Evolutionary conservation across 2,329 filamentous ascomycete species (phyloP), one percentile per base, ranked within the genome.

Genomic region (Aspergillus phoenicis): DNA sequence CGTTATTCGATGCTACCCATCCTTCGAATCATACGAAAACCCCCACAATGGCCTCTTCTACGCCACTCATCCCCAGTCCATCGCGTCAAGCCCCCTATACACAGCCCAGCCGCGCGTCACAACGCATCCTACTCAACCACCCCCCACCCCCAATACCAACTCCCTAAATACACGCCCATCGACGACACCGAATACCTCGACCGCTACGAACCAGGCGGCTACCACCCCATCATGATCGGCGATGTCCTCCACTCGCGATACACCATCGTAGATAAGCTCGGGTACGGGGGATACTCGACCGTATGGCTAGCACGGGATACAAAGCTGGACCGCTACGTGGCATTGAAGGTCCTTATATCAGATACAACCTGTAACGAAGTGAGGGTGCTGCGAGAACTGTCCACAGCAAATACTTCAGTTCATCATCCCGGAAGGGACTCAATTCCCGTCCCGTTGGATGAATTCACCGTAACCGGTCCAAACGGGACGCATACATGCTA

Each of bases 271-370:
- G 74, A 77, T n/a, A 80, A 80, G 62, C 68, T 80, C 8, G 78
- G 78, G 0, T 78, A 72, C 65, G 77, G 79, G 13, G 70, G 70
- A 2, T 77, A 73, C 63, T 80, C 77, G 4, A 80, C 76, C 1
- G 71, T 80, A 38, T 81, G 75, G 76, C 65, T 80, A 45, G 76
- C 76, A 5, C 71, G 64, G 7, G 77, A 81, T 52, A 64, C 64
- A 52, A 59, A 47, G 0, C 10, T 57, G 2, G 22, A 66, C 0
- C 64, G 52, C 5, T 75, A 74, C 57, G 20, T 20, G 20, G 20
- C 20, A 2, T 20, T 20, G 20, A 20, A 20, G 20, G 20, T 20
- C 20, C 20, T 20, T 20, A 20, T 20, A 20, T 20, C 20, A 20
- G 20, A 20, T 20, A 20, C 20, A 20, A 20, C 20, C 2, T 20